Evolutionary conservation across 371 early-diverging fungal species (phyloP).

Genomic region (Actinomortierella wolfii): DNA sequence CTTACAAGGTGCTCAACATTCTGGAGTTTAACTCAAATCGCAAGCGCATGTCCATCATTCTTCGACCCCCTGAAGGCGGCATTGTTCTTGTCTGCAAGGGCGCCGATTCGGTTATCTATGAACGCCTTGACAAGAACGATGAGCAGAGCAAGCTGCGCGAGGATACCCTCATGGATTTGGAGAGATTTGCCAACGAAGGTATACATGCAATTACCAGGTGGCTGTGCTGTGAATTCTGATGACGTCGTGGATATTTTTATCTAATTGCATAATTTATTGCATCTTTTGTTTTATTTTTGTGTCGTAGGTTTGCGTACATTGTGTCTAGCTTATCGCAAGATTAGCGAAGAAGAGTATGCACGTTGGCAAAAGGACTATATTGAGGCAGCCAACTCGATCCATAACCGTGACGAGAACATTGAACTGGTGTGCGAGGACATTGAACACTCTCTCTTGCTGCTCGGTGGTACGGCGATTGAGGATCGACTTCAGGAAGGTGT

Average conservation of each 20-base stretch:
- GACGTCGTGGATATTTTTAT: background rate
- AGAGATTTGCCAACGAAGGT: conserved; percentile 88
- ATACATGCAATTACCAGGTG: conserved; percentile 1
- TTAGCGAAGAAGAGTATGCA: conserved; percentile 73
- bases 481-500: conserved; percentile 92
- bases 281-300: background rate
- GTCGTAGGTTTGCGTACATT: conserved; percentile 78
- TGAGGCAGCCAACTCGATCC: conserved; percentile 67
- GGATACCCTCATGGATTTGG: conserved; percentile 74
- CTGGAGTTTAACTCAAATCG: conserved; percentile 85
- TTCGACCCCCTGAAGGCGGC: conserved; percentile 67
- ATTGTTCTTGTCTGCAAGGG: conserved; percentile 94
- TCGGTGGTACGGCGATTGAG: conserved; percentile 94
- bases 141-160: conserved; percentile 63
- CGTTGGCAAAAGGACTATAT: conserved; percentile 64
- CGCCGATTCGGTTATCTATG: conserved; percentile 91
- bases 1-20: conserved; percentile 70
- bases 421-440: conserved; percentile 74
- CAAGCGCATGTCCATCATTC: conserved; percentile 87
- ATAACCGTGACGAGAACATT: conserved; percentile 73
- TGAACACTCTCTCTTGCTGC: conserved; percentile 71
- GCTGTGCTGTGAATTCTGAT: background rate
- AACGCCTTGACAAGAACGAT: conserved; percentile 62
- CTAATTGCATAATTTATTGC: background rate
- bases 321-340: conserved; percentile 76